phyloP scores from a whole-genome alignment of 306 rosid species.

The Vigna reflexopilosa region DNA sequence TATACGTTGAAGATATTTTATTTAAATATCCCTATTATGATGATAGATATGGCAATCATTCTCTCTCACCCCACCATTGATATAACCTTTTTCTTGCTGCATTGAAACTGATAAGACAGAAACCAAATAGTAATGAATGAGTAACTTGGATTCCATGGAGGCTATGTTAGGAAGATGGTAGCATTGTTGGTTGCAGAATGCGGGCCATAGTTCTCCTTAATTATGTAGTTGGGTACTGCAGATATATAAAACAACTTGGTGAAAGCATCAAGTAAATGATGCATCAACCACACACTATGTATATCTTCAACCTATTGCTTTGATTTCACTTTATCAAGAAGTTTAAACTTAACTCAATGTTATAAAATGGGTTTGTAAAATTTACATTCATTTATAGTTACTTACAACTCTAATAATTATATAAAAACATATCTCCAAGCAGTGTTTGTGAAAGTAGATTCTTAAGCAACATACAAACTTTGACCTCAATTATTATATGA shows the following conservation, averaged over 20 bases:
- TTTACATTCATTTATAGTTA: neutral
- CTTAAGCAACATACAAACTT: conserved; percentile 36
- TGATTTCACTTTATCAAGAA: too few relatives aligned
- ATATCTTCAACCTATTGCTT: neutral
- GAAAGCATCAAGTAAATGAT: conserved; percentile 44
- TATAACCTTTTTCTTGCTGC: conserved; percentile 40
- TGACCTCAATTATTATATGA: conserved; percentile 36
- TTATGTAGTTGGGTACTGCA: conserved; percentile 36
- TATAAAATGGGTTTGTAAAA: too few relatives aligned
- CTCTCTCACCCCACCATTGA: conserved; percentile 56
- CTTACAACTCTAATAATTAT: conserved; percentile 43
- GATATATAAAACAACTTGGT: conserved; percentile 36
- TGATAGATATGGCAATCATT: conserved; percentile 71
- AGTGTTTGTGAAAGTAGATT: conserved; percentile 32
- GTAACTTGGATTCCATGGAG: conserved; percentile 35
- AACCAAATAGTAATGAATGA: conserved; percentile 50
- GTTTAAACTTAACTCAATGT: too few relatives aligned
- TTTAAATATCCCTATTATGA: conserved; percentile 44
- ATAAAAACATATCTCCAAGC: conserved; percentile 35
- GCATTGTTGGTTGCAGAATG: conserved; percentile 42
- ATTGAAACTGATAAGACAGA: conserved; percentile 49
- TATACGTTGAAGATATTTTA: conserved; percentile 44
- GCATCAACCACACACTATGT: conserved; percentile 40
- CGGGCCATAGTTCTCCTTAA: conserved; percentile 33
- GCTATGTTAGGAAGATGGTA: conserved; percentile 19